Evolutionary conservation across 2,329 filamentous ascomycete species (phyloP).

Genomic region (Penicillium sp.): DNA sequence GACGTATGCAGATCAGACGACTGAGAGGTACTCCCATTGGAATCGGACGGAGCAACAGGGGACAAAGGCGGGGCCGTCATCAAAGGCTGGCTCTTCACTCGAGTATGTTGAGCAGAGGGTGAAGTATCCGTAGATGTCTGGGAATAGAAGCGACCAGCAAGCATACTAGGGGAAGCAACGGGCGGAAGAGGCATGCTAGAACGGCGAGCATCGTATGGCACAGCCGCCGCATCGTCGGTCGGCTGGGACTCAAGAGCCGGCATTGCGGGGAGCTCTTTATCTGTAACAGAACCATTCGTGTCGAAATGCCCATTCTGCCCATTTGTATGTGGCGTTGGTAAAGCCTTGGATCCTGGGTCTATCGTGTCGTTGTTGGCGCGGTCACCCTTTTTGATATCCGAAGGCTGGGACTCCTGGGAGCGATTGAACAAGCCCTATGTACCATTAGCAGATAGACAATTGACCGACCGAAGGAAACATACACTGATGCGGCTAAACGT

Average conservation of each 20-base stretch:
- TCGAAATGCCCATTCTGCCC: not conserved
- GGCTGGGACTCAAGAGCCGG: not conserved
- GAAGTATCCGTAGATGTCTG: constrained; percentile 2
- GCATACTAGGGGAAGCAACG: constrained; percentile 1
- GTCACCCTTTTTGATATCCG: not conserved
- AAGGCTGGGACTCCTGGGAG: constrained; percentile 7
- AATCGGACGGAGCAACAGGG: constrained; percentile 7
- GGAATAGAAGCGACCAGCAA: constrained; percentile 19
- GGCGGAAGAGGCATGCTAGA: constrained; percentile 8
- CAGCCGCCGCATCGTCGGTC: not conserved
- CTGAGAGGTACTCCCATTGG: not conserved
- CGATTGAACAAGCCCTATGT: constrained; percentile 19
- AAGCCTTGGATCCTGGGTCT: constrained; percentile 1
- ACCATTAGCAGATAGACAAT: constrained; percentile 5
- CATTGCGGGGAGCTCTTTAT: not conserved
- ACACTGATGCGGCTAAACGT: constrained; percentile 21
- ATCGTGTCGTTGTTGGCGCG: too few species aligned
- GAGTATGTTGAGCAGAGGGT: constrained; percentile 1
- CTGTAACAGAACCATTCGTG: not conserved
- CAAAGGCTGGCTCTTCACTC: constrained; percentile 8
- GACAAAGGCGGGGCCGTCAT: constrained; percentile 6
- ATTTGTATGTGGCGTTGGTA: constrained; percentile 1
- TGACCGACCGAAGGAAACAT: not conserved
- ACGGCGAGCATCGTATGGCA: constrained; percentile 1
- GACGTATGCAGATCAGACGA: constrained; percentile 2